Conservation (phyloP, 148 eudicot species). For the Polygonum aviculare region DNA sequence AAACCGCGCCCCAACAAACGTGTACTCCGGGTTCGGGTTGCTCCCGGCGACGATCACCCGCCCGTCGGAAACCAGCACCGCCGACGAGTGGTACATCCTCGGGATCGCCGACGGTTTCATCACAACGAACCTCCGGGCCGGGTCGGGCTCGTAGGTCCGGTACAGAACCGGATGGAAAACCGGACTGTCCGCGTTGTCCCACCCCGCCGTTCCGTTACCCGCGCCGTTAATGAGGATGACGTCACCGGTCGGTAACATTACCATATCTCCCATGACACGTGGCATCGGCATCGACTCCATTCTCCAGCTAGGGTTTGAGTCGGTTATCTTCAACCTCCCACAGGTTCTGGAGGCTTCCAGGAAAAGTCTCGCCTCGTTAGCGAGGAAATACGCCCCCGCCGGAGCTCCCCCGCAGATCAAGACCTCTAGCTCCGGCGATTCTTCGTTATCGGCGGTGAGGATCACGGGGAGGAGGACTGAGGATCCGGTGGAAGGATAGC, state of each 20-base stretch:
- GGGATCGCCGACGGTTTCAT: slow-evolving; percentile 45
- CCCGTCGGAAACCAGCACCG: slow-evolving; percentile 56
- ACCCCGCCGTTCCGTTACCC: slow-evolving; percentile 64
- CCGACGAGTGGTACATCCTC: slow-evolving; percentile 76
- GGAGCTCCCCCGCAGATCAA: slow-evolving; percentile 79
- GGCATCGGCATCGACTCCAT: slow-evolving; percentile 69
- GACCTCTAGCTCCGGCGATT: slow-evolving; percentile 37
- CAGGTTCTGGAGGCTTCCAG: slow-evolving; percentile 43
- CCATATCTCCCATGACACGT: slow-evolving; percentile 81
- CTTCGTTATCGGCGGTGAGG: not conserved
- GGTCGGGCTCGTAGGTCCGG: slow-evolving; percentile 22
- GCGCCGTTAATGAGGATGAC: slow-evolving; percentile 76
- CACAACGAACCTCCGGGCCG: slow-evolving; percentile 27
- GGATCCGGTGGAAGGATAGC: slow-evolving; percentile 75
- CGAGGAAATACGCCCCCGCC: slow-evolving; percentile 35
- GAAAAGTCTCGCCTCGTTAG: slow-evolving; percentile 16
- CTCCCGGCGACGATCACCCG: slow-evolving; percentile 77
- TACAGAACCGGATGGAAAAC: slow-evolving; percentile 58
- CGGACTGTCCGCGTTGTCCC: slow-evolving; percentile 70
- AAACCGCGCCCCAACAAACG: slow-evolving; percentile 37
- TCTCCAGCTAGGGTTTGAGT: slow-evolving; percentile 39
- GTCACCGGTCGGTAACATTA: slow-evolving; percentile 62
- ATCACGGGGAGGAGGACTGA: slow-evolving; percentile 57
- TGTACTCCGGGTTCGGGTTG: slow-evolving; percentile 61
- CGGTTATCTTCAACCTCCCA: slow-evolving; percentile 40